Base-by-base conservation (phyloP, 805 yeast genomes). In the Candida germanica region DNA sequence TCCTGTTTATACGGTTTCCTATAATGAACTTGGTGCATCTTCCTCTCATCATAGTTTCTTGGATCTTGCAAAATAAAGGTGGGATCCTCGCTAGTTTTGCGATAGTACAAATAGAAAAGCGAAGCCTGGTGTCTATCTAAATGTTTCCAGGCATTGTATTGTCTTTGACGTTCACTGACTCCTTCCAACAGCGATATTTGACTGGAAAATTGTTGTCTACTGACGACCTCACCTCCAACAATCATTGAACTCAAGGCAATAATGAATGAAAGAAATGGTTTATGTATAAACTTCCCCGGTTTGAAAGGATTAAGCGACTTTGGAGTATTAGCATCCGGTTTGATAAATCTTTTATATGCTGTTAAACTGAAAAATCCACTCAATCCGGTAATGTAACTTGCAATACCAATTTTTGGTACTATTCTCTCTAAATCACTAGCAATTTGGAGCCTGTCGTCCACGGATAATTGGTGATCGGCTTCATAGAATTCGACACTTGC, bases 51-150 rank as follows among this genome's bases (percentile, higher is more conserved):
- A 38, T 54, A 48, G 14, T 19, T 3, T 27, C 66, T 61, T 5
- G 88, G 88, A 48, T 81, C 82, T 36, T 72, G 73, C 45, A 81
- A 56, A 25, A 73, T 62, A 32, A 66, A 65, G 14, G 64, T 66
- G 0, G 81, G 78, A 46, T 80, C 73, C 12, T 64, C 64, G 25
- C 68, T 61, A 0, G 84, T 71, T 40, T 66, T 55, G 31, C 65
- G 59, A 52, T 73, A 81, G 53, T 82, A 82, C 16, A 67, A 39
- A 37, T 51, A 62, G 44, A 65, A 67, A 19, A 63, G 40, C 4
- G 65, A 56, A 5, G 65, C 53, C 26, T 59, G 66, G 31, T 55
- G 61, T 19, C 55, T 54, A 33, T 61, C 65, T 56, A 66, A 54
- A 10, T 63, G 33, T 40, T 54, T 53, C 73, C 72, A 67, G 12